Evolutionary conservation across 768 basidiomycete genomes (phyloP).

Genomic region (Panellus pusillus): DNA sequence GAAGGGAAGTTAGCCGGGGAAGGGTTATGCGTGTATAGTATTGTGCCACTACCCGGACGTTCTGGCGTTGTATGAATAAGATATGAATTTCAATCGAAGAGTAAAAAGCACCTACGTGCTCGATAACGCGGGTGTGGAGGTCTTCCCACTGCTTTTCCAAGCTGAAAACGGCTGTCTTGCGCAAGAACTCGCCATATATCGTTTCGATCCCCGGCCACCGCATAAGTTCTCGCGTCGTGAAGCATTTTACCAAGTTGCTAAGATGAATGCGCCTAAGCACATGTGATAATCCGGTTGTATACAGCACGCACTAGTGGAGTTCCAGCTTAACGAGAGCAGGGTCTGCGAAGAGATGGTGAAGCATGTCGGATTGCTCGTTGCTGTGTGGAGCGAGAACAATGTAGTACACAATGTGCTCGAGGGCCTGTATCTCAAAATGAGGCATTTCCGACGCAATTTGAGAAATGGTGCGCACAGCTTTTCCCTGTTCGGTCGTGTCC

Average conservation of each 20-base stretch:
- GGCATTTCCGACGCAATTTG: constrained; percentile 8
- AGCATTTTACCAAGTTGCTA: constrained; percentile 93
- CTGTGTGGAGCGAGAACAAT: constrained; percentile 90
- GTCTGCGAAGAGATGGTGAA: constrained; percentile 82
- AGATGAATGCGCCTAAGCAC: constrained; percentile 17
- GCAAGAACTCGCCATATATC: constrained; percentile 83
- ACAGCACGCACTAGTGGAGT: constrained; percentile 69
- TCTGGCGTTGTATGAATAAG: constrained; percentile 48
- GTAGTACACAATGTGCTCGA: constrained; percentile 95
- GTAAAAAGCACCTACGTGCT: constrained; percentile 68
- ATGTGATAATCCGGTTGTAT: neutral
- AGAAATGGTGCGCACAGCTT: constrained; percentile 47
- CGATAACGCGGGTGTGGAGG: constrained; percentile 91
- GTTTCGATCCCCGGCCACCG: constrained; percentile 93
- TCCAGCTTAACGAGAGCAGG: constrained; percentile 79
- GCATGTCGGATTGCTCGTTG: constrained; percentile 97
- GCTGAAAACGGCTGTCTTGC: constrained; percentile 78
- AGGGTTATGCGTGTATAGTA: constrained; percentile 96
- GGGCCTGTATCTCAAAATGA: constrained; percentile 52
- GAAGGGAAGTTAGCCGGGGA: constrained; percentile 75
- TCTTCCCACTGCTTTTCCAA: constrained; percentile 88
- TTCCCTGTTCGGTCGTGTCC: constrained; percentile 70
- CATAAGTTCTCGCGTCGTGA: constrained; percentile 91
- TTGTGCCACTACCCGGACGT: constrained; percentile 89
- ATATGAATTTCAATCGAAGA: neutral